Evolutionary conservation across 306 rosid species (phyloP).

Genomic region (Canavalia gladiata): DNA sequence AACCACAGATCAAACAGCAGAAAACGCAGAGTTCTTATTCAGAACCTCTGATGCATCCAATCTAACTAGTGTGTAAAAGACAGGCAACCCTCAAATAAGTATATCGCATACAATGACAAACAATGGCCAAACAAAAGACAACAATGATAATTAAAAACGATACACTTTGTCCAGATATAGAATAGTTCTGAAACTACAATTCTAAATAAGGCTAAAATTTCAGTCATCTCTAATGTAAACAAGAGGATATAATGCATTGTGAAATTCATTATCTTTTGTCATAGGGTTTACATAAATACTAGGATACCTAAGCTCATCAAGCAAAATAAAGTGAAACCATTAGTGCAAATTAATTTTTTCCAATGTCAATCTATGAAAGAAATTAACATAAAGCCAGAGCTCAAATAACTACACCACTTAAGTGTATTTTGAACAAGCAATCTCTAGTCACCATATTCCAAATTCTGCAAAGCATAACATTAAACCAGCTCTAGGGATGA

Average conservation of each 20-base stretch:
- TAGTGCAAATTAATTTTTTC: conserved; percentile 6
- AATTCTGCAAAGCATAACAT: conserved; percentile 17
- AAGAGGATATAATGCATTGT: background rate
- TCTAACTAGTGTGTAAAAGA: background rate
- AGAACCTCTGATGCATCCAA: conserved; percentile 4
- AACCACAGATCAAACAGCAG: background rate
- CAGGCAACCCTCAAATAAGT: background rate
- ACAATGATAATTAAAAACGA: background rate
- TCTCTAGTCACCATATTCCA: background rate
- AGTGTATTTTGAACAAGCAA: background rate
- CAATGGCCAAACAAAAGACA: conserved; percentile 12
- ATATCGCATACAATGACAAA: background rate
- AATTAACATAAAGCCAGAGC: background rate
- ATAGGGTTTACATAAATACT: background rate
- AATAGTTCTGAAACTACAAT: conserved; percentile 41
- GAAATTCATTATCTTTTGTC: background rate
- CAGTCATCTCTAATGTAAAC: conserved; percentile 5
- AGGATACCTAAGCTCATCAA: background rate
- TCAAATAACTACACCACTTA: background rate
- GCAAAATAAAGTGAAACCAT: background rate
- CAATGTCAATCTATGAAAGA: conserved; percentile 5
- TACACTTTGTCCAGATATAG: conserved; percentile 7
- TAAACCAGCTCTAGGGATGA: background rate
- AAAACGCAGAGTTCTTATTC: background rate
- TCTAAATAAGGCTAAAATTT: conserved; percentile 20